Evolutionary conservation across 768 basidiomycete genomes (phyloP).

Genomic region (Asterophora lycoperdoides): DNA sequence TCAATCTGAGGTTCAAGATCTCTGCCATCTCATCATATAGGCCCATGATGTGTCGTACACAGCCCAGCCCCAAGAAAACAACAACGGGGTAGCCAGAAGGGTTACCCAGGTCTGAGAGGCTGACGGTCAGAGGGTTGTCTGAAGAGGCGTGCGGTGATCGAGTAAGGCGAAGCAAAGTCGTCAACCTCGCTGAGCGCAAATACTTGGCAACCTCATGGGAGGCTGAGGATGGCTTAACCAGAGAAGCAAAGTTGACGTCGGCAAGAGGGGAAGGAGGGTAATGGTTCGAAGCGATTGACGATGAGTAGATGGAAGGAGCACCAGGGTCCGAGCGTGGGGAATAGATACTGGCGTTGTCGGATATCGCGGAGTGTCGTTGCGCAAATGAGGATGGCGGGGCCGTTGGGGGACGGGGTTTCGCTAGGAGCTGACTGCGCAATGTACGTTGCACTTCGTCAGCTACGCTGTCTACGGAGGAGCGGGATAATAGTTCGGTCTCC

Average conservation of each 20-base stretch:
- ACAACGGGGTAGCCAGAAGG: slow-evolving; percentile 84
- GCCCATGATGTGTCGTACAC: slow-evolving; percentile 92
- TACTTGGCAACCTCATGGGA: slow-evolving; percentile 82
- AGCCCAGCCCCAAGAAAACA: slow-evolving; percentile 90
- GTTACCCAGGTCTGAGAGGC: slow-evolving; percentile 89
- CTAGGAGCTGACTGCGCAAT: slow-evolving; percentile 52
- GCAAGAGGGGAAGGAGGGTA: slow-evolving; percentile 47
- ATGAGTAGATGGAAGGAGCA: slow-evolving; percentile 46
- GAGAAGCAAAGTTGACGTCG: slow-evolving; percentile 32
- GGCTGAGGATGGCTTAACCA: slow-evolving; percentile 40
- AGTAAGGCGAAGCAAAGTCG: slow-evolving; percentile 74
- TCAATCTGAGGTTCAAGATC: slow-evolving; percentile 78
- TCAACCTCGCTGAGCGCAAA: slow-evolving; percentile 81
- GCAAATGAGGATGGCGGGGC: slow-evolving; percentile 39
- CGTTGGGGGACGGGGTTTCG: slow-evolving; percentile 31
- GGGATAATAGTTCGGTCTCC: slow-evolving; percentile 61
- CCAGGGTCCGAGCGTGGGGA: slow-evolving; percentile 56
- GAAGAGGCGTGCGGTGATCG: slow-evolving; percentile 76
- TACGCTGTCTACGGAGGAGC: slow-evolving; percentile 87
- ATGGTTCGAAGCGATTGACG: slow-evolving; percentile 44
- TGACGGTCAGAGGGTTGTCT: slow-evolving; percentile 74
- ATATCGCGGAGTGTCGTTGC: slow-evolving; percentile 48
- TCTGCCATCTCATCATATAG: slow-evolving; percentile 96
- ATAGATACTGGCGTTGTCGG: slow-evolving; percentile 52
- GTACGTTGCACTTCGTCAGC: slow-evolving; percentile 78